Conservation (phyloP, 208 protist genomes). For the Crithidia brevicula region DNA sequence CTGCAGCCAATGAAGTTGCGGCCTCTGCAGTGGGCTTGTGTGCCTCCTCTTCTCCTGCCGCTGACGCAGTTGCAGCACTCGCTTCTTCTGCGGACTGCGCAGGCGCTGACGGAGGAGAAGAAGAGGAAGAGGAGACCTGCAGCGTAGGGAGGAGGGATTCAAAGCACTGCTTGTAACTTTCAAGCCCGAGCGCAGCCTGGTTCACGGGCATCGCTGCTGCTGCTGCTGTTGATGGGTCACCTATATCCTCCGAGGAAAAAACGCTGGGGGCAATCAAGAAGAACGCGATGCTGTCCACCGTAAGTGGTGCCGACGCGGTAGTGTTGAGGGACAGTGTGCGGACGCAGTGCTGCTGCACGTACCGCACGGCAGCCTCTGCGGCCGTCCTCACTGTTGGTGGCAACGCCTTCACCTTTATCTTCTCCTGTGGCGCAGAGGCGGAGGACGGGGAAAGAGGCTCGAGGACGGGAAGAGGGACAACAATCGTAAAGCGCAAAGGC, state of each 20-base stretch:
- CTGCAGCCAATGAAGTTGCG: background rate
- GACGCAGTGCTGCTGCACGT: constrained; percentile 19
- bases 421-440: too few species aligned
- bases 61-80: too few species aligned
- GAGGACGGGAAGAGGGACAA: constrained; percentile 18
- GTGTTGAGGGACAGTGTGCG: background rate
- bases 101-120: too few species aligned
- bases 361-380: constrained; percentile 16
- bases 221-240: too few species aligned
- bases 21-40: background rate
- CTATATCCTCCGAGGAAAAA: too few species aligned
- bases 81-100: too few species aligned
- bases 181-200: background rate
- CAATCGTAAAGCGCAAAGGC: constrained; percentile 24
- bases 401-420: background rate
- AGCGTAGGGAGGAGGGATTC: constrained; percentile 3
- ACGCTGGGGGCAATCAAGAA: constrained; percentile 8
- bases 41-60: background rate
- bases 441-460: too few species aligned
- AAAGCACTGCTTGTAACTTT: constrained; percentile 11
- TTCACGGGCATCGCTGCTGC: background rate
- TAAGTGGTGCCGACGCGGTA: background rate
- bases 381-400: background rate
- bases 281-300: constrained; percentile 9
- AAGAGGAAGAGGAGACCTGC: background rate